Percentiles rank a stretch among this genome's conserved stretches.
phyloP scores from a whole-genome alignment of 1,284 basidiomycete species.

The Ceratobasidium sp. region DNA sequence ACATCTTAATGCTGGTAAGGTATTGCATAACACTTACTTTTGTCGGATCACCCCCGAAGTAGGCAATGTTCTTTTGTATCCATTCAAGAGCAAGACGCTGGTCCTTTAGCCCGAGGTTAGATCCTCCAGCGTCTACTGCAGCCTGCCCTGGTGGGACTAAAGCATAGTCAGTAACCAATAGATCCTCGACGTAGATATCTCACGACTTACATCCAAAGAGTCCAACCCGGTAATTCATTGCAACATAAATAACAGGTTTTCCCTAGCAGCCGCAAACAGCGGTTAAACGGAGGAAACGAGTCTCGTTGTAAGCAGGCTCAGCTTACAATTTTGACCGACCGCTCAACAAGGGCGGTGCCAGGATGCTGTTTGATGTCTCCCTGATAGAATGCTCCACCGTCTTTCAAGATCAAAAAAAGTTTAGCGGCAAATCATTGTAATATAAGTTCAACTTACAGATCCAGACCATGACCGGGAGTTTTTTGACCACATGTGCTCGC shows the following conservation, averaged over 20 bases:
- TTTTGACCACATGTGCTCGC: conserved; percentile 8
- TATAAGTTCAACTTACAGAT: conserved; percentile 26
- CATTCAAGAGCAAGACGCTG: conserved; percentile 63
- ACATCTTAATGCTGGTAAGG: neutral
- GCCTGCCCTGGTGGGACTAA: conserved; percentile 52
- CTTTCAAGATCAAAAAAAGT: neutral
- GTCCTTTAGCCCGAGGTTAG: conserved; percentile 60
- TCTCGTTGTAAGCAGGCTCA: too few relatives aligned
- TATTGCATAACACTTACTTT: conserved; percentile 52
- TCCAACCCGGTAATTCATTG: conserved; percentile 63
- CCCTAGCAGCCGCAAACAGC: conserved; percentile 45
- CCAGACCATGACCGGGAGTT: conserved; percentile 45
- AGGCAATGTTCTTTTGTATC: conserved; percentile 62
- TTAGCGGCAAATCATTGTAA: too few relatives aligned
- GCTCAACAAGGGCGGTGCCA: too few relatives aligned
- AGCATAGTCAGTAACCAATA: too few relatives aligned
- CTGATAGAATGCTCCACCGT: conserved; percentile 31
- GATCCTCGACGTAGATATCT: too few relatives aligned
- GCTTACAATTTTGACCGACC: too few relatives aligned
- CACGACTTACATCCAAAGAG: conserved; percentile 42
- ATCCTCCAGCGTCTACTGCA: conserved; percentile 54
- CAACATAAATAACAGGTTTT: conserved; percentile 60
- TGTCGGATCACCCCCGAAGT: conserved; percentile 63
- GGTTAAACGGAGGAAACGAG: too few relatives aligned
- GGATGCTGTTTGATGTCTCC: too few relatives aligned